Base-by-base conservation (phyloP, 2,329 filamentous ascomycete species). In the Aspergillus neoniger region DNA sequence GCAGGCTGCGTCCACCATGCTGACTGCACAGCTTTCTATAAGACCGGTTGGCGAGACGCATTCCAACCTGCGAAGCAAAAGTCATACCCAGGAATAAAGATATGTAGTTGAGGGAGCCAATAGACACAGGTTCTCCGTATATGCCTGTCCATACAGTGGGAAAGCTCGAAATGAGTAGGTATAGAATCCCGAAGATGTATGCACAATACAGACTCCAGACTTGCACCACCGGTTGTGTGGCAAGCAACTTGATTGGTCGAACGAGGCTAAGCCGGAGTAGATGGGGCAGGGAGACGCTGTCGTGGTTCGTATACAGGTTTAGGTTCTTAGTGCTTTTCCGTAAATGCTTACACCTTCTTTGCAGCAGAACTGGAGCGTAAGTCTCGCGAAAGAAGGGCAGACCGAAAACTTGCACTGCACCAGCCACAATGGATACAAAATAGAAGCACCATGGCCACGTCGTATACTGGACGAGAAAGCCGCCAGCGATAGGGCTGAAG, bases 391-490 rank as follows among this genome's bases (percentile, higher is more conserved):
- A 79, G 64, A 88, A 82, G 70, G 87, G 83, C 54, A 90, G 72
- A 4, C 88, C 88, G 5, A 82, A 75, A 9, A 82, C 61, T 70
- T 90, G 87, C 54, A 91, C 83, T 10, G 85, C 61, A 1, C 80
- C 88, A 58, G 86, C 85, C 28, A 79, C 79, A 58, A 91, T 87
- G 1, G 86, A 85, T 0, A 86, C 89, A 0, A 85, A 80, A 75
- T 84, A 90, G 76, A 91, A 92, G 8, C 86, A 84, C 89, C 89
- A 92, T 39, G 88, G 82, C 90, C 89, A 92, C 1, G 83, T 86
- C 7, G 82, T 85, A 78, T 83, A 62, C 67, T 88, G 76, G 0
- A 86, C 81, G 21, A 91, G 86, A 69, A 87, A 90, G 0, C 85
- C 87, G 9, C 87, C 88, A 0, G 82, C 82, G 1, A 91, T 85